phyloP scores from a whole-genome alignment of 768 basidiomycete genomes.

The Xerocomus brunneocitrinus region DNA sequence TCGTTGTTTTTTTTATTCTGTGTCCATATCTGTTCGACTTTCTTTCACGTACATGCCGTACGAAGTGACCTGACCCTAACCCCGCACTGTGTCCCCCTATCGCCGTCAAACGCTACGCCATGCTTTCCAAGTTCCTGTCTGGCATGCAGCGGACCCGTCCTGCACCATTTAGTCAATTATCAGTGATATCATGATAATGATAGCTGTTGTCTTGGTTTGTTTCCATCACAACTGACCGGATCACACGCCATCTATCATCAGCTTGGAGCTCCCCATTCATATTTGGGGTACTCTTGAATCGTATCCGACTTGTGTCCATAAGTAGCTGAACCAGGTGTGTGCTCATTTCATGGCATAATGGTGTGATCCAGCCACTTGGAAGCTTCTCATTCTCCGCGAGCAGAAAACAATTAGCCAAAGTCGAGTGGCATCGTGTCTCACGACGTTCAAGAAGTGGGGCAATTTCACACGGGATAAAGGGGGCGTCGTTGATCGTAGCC shows the following conservation, averaged over 20 bases:
- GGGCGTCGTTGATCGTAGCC: not conserved
- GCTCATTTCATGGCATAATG: not conserved
- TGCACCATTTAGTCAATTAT: not conserved
- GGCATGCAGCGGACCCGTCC: not conserved
- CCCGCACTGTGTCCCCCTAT: constrained; percentile 4
- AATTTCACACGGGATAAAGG: not conserved
- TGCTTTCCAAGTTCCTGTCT: not conserved
- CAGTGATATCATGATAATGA: not conserved
- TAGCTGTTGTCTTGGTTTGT: not conserved
- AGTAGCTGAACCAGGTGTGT: not conserved
- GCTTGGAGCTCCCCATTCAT: not conserved
- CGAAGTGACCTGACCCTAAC: not conserved
- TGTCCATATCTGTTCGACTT: not conserved
- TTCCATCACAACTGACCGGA: not conserved
- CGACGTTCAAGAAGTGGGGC: not conserved
- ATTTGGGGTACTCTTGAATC: not conserved
- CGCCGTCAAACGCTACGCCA: not conserved
- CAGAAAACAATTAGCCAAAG: not conserved
- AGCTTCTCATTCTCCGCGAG: not conserved
- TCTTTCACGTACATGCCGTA: constrained; percentile 8
- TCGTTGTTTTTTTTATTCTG: not conserved
- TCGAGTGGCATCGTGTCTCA: not conserved
- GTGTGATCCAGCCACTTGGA: not conserved
- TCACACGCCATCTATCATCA: not conserved
- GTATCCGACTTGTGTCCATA: not conserved